Evolutionary conservation across 768 basidiomycete genomes (phyloP), one percentile per base, ranked within the genome.

Genomic region (Gyrodon lividus): DNA sequence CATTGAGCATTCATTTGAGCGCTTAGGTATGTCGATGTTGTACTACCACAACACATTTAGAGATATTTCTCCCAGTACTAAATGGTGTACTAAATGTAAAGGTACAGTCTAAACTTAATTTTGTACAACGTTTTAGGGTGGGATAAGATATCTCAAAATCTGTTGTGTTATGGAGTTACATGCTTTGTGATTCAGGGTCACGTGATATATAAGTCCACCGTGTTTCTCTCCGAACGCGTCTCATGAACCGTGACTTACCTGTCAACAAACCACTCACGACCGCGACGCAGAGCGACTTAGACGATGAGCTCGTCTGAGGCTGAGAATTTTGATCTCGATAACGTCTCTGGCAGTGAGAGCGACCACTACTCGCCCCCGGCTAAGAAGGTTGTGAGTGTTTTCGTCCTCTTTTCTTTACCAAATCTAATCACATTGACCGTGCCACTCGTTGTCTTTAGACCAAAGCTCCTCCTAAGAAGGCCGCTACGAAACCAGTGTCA

Each of bases 261-360:
- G 17, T 37, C 35, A 37, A 37, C 35, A 5, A 37, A 37, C n/a
- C 16, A 19, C 35, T 17, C 35, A 17, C n/a, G 35, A 37, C n/a
- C 31, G 13, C 55, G 30, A 35, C 46, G 16, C 37, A 38, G 43
- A 60, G 51, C 56, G 62, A 57, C 4, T 53, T 46, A 43, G 45
- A 65, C 56, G 48, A 89, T 90, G 89, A 87, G 83, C 69, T 86
- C 85, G 48, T 86, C 86, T 10, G 87, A 86, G 63, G 79, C 69
- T 45, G 89, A 91, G 69, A 80, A 77, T 57, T 89, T 84, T 45
- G 80, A 83, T 56, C 59, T 87, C 43, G 77, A 82, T 54, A 67
- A 78, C 58, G 57, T 80, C 22, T 84, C 83, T 44, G 81, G 72
- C 4, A 74, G 71, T 6, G 89, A 86, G 46, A 87, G 84, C 14